Evolutionary conservation across 495 filamentous ascomycete genomes (phyloP).

Genomic region (Barbatosphaeria neglecta): DNA sequence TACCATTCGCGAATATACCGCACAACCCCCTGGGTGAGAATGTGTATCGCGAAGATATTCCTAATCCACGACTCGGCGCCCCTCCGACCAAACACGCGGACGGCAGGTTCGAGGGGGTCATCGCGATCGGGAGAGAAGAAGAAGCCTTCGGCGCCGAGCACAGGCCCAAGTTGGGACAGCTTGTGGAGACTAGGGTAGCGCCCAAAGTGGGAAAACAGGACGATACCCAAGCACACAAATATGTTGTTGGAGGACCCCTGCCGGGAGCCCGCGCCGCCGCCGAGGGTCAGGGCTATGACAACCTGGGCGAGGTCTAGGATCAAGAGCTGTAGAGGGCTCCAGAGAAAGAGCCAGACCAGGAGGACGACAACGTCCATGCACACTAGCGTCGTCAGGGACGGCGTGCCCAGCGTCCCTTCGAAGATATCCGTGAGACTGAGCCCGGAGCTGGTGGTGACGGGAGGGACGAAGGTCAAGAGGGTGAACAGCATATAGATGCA

Average conservation of each 20-base stretch:
- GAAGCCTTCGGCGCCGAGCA: conserved; percentile 30
- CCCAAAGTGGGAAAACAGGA: conserved; percentile 58
- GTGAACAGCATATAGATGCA: conserved; percentile 91
- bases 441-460: conserved; percentile 45
- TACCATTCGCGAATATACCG: conserved; percentile 52
- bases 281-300: conserved; percentile 86
- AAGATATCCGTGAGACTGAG: conserved; percentile 40
- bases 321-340: conserved; percentile 77
- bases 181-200: conserved; percentile 40
- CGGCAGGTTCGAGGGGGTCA: conserved; percentile 27
- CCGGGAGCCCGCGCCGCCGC: conserved; percentile 72
- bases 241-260: conserved; percentile 61
- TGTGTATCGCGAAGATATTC: conserved; percentile 71
- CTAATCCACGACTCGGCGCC: conserved; percentile 40
- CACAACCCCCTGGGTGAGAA: conserved; percentile 69
- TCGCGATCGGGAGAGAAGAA: conserved; percentile 25
- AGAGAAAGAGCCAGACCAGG: conserved; percentile 79
- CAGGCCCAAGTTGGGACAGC: conserved; percentile 23
- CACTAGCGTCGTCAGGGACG: conserved; percentile 71
- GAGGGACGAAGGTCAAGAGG: conserved; percentile 82
- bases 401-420: conserved; percentile 42
- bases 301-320: conserved; percentile 91
- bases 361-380: conserved; percentile 73
- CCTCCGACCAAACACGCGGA: conserved; percentile 32
- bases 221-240: conserved; percentile 68